phyloP scores from a whole-genome alignment of 345 rosid species.

The Linum lewisii region DNA sequence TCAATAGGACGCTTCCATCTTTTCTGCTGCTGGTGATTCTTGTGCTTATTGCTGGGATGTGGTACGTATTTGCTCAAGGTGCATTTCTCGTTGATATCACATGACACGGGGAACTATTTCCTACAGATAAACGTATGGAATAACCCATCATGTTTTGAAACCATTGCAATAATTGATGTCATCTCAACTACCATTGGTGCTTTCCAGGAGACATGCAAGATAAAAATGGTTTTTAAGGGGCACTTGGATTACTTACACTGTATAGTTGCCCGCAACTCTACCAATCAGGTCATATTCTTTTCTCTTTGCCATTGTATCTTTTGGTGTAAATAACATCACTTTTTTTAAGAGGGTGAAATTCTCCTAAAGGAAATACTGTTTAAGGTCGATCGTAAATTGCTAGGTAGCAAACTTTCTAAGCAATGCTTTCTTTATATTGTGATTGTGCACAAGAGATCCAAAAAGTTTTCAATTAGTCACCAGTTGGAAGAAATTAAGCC shows the following conservation, averaged over 20 bases:
- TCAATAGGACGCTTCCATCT: constrained; percentile 59
- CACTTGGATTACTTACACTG: constrained; percentile 83
- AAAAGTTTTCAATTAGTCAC: neutral
- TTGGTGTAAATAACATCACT: neutral
- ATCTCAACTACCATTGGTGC: constrained; percentile 8
- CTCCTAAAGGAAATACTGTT: neutral
- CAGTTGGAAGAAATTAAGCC: neutral
- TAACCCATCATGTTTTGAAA: neutral
- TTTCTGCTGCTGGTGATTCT: constrained; percentile 90
- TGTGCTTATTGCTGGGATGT: constrained; percentile 95
- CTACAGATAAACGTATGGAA: neutral
- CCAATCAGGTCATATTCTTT: constrained; percentile 53
- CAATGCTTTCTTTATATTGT: neutral
- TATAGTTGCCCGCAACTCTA: constrained; percentile 54
- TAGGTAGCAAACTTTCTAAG: neutral
- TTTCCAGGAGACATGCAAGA: constrained; percentile 74
- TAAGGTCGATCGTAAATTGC: neutral
- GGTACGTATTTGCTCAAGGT: constrained; percentile 50
- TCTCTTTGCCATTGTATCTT: neutral
- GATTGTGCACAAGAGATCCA: neutral
- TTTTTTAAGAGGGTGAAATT: neutral
- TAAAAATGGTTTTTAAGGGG: constrained; percentile 75
- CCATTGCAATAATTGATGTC: neutral
- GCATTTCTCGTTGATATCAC: constrained; percentile 12
- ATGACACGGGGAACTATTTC: neutral